phyloP scores from a whole-genome alignment of 257 asterid genomes.

The Ehretia macrophylla region DNA sequence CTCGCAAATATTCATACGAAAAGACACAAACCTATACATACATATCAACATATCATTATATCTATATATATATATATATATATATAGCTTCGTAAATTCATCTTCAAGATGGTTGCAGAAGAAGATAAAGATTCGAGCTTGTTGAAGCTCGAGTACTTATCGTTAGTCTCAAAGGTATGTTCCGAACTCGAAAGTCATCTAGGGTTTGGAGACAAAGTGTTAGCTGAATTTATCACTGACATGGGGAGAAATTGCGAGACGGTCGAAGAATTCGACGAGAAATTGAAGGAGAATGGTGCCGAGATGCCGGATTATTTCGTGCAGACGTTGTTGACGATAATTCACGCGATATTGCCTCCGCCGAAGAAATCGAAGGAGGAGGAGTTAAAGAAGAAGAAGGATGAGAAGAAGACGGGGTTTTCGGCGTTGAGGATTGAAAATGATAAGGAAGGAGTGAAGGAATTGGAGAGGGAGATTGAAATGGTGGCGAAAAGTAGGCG shows the following conservation, averaged over 20 bases:
- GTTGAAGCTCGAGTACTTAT: conserved; percentile 68
- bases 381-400: conserved; percentile 12
- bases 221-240: conserved; percentile 83
- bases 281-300: conserved; percentile 65
- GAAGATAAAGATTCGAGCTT: conserved; percentile 40
- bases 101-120: conserved; percentile 33
- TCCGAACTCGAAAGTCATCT: conserved; percentile 71
- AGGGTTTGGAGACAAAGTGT: conserved; percentile 63
- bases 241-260: conserved; percentile 55
- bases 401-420: conserved; percentile 32
- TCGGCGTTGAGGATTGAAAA: conserved; percentile 63
- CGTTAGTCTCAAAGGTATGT: conserved; percentile 82
- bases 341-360: conserved; percentile 82
- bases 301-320: conserved; percentile 93
- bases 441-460: conserved; percentile 63
- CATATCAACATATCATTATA: too few relatives aligned
- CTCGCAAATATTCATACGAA: too few relatives aligned
- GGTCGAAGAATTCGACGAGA: conserved; percentile 49
- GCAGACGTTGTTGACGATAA: conserved; percentile 65
- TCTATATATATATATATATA: background rate
- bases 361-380: conserved; percentile 33
- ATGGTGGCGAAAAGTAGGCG: conserved; percentile 40
- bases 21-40: too few relatives aligned
- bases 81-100: background rate
- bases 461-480: conserved; percentile 78